A percentile compares a stretch with the other conserved stretches of the same genome.
phyloP scores from a whole-genome alignment of 768 basidiomycete genomes.

The Strobilomyces confusus region DNA sequence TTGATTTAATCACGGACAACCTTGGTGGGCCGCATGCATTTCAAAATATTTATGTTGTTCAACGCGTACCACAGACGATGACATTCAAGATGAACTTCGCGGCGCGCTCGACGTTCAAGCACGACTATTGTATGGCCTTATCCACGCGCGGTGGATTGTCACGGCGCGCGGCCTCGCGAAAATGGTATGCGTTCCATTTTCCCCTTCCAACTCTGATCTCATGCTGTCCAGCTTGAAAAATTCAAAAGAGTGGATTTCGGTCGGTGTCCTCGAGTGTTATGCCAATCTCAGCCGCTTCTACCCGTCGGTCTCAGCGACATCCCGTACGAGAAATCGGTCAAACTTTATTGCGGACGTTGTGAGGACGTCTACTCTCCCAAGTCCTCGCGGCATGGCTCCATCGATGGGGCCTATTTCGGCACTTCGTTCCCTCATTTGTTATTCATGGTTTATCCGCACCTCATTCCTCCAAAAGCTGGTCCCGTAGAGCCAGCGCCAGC shows the following conservation, averaged over 20 bases:
- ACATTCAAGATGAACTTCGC: slow-evolving; percentile 89
- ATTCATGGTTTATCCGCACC: slow-evolving; percentile 93
- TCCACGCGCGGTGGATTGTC: slow-evolving; percentile 96
- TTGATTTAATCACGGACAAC: slow-evolving; percentile 95
- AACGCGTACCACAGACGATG: slow-evolving; percentile 60
- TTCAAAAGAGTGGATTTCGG: slow-evolving; percentile 99
- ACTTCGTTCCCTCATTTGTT: slow-evolving; percentile 96
- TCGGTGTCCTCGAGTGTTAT: slow-evolving; percentile 95
- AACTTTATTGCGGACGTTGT: slow-evolving; percentile 96
- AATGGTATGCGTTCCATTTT: slow-evolving; percentile 61
- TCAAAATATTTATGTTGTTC: neutral
- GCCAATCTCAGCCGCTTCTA: slow-evolving; percentile 90
- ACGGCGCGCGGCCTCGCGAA: slow-evolving; percentile 91
- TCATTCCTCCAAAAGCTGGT: slow-evolving; percentile 80
- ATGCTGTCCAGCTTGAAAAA: slow-evolving; percentile 71
- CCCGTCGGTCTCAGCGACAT: slow-evolving; percentile 96
- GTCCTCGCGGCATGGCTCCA: slow-evolving; percentile 92
- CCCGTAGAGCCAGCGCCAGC: slow-evolving; percentile 38
- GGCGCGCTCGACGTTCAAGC: slow-evolving; percentile 93
- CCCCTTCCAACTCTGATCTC: neutral
- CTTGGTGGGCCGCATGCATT: slow-evolving; percentile 59
- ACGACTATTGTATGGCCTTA: slow-evolving; percentile 89
- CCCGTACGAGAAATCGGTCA: slow-evolving; percentile 98
- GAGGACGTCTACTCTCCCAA: slow-evolving; percentile 99
- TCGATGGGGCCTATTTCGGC: slow-evolving; percentile 98